Percentiles rank a stretch among this genome's conserved stretches.
These are phyloP conservation scores for Arabidopsis arenosa DNA, from an alignment of 345 rosid species.

Conservation along the genomic window DNA sequence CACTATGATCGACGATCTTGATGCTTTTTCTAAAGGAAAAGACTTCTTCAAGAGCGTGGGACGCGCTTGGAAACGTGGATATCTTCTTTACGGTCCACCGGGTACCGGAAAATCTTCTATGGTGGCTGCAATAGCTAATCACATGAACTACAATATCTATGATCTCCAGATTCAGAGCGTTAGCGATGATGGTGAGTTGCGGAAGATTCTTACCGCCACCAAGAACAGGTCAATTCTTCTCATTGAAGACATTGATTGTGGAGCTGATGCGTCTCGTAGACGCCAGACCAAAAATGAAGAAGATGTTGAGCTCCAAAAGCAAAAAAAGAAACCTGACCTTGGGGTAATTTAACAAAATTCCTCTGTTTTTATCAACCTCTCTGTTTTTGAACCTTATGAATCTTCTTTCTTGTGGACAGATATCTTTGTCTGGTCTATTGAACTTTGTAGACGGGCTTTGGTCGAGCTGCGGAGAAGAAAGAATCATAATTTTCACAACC, in stretches of 20 bases:
- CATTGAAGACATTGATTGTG: slow-evolving; percentile 48
- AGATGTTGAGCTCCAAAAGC: slow-evolving; percentile 6
- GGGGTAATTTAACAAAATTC: slow-evolving; percentile 21
- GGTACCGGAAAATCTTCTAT: slow-evolving; percentile 44
- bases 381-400: not conserved
- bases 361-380: slow-evolving; percentile 6
- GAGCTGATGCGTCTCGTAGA: slow-evolving; percentile 34
- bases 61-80: slow-evolving; percentile 45
- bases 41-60: slow-evolving; percentile 46
- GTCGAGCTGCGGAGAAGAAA: slow-evolving; percentile 49
- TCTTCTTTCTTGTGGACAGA: slow-evolving; percentile 11
- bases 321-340: slow-evolving; percentile 25
- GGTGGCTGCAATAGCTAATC: slow-evolving; percentile 47
- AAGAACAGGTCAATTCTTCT: slow-evolving; percentile 44
- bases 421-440: slow-evolving; percentile 42
- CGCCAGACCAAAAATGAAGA: slow-evolving; percentile 24
- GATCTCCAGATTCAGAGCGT: slow-evolving; percentile 46
- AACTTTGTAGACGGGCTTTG: slow-evolving; percentile 47
- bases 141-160: slow-evolving; percentile 45
- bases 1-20: slow-evolving; percentile 36
- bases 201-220: slow-evolving; percentile 41
- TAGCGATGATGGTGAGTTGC: slow-evolving; percentile 35
- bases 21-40: slow-evolving; percentile 39
- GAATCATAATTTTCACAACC: slow-evolving; percentile 45
- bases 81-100: slow-evolving; percentile 46